A percentile compares a stretch with the other conserved stretches of the same genome.
Conservation (phyloP, 805 yeast genomes). For the Maudiozyma saulgeensis region DNA sequence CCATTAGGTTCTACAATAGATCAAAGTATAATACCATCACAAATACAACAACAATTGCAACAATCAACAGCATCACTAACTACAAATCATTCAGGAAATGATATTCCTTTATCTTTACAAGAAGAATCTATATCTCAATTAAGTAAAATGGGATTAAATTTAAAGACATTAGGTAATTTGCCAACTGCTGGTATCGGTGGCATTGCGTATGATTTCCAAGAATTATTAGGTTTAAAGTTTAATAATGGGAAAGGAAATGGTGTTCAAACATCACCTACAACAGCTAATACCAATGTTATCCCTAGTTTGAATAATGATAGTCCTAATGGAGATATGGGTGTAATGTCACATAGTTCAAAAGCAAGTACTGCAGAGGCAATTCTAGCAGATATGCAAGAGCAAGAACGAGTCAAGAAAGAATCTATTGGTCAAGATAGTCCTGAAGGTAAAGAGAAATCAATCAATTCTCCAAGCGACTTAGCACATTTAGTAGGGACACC, state of each 20-base stretch:
- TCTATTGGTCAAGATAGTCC: neutral
- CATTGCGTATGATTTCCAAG: slow-evolving; percentile 26
- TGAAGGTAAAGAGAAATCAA: neutral
- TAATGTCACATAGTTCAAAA: slow-evolving; percentile 5
- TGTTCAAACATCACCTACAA: slow-evolving; percentile 1
- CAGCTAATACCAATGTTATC: neutral
- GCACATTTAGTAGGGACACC: slow-evolving; percentile 1
- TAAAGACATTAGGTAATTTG: slow-evolving; percentile 12
- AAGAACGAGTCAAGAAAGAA: slow-evolving; percentile 6
- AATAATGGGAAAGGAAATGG: slow-evolving; percentile 9
- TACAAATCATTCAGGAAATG: neutral
- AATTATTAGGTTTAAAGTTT: slow-evolving; percentile 17
- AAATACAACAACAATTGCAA: slow-evolving; percentile 4
- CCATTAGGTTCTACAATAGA: slow-evolving; percentile 9
- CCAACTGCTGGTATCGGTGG: slow-evolving; percentile 28
- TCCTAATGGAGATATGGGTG: neutral
- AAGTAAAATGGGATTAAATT: slow-evolving; percentile 10
- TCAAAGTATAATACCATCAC: slow-evolving; percentile 6
- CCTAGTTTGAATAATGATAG: too few species aligned
- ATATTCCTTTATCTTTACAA: slow-evolving; percentile 4
- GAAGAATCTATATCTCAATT: slow-evolving; percentile 11
- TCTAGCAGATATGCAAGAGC: slow-evolving; percentile 24
- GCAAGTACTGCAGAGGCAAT: slow-evolving; percentile 24
- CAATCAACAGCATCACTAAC: neutral
- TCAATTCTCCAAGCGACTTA: neutral